phyloP scores from a whole-genome alignment of 805 yeast genomes.

The Candida sithepensis region DNA sequence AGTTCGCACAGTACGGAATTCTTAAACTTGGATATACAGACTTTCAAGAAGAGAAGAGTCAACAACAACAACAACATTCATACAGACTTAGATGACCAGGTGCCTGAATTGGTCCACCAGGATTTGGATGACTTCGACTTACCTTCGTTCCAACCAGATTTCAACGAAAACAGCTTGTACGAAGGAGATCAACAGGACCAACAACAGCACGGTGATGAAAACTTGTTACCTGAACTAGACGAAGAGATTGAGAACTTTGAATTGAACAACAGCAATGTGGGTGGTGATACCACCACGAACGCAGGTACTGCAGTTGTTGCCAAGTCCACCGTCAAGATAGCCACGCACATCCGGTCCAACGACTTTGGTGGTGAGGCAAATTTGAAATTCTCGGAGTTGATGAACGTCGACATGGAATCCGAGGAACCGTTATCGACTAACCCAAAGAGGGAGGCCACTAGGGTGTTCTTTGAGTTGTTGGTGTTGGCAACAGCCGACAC shows the following conservation, averaged over 20 bases:
- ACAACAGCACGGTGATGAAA: slow-evolving; percentile 8
- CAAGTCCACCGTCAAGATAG: slow-evolving; percentile 52
- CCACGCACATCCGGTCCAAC: slow-evolving; percentile 36
- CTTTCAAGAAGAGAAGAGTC: slow-evolving; percentile 15
- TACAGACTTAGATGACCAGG: background rate
- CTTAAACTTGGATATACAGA: slow-evolving; percentile 7
- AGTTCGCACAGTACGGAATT: slow-evolving; percentile 9
- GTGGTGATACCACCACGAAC: slow-evolving; percentile 19
- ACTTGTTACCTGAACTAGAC: slow-evolving; percentile 19
- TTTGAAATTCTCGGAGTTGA: slow-evolving; percentile 36
- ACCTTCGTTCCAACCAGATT: slow-evolving; percentile 17
- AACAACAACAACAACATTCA: background rate
- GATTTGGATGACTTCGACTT: slow-evolving; percentile 19
- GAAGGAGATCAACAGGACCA: slow-evolving; percentile 7
- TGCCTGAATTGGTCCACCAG: background rate
- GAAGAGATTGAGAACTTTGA: slow-evolving; percentile 21
- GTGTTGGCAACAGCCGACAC: slow-evolving; percentile 79
- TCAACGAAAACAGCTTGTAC: slow-evolving; percentile 10
- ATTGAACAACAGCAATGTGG: slow-evolving; percentile 20
- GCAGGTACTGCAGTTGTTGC: slow-evolving; percentile 29
- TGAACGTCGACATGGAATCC: slow-evolving; percentile 35
- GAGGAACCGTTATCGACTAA: slow-evolving; percentile 34
- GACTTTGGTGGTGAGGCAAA: slow-evolving; percentile 6
- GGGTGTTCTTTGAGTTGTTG: slow-evolving; percentile 75
- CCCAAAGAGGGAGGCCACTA: slow-evolving; percentile 58